Evolutionary conservation across 768 basidiomycete genomes (phyloP), one percentile per base, ranked within the genome.

Genomic region (Hirschioporus abietinus): DNA sequence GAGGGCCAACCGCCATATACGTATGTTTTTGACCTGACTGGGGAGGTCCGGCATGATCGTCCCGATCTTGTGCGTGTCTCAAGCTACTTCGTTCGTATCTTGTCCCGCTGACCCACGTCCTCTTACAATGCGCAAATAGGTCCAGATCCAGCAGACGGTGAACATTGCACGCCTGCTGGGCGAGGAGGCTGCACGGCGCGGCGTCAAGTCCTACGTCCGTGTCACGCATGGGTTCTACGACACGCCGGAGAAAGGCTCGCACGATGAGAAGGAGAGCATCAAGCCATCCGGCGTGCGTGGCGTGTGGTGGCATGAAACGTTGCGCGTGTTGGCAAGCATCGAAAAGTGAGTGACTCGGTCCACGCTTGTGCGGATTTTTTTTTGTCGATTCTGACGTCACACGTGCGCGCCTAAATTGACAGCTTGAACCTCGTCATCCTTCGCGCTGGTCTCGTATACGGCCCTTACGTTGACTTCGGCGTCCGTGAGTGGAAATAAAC

Each of bases 221-320:
- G 77, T 93, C 20, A 88, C 89, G 66, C 88, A 87, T 26, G 90
- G 92, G 27, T 92, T 88, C 74, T 94, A 94, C 74, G 87, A 92
- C 72, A 88, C 87, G 24, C 79, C 86, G 8, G 85, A 84, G 68
- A 93, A 91, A 75, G 83, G 83, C 57, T 68, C 80, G 20, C 83
- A 87, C 68, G 80, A 86, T 64, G 93, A 94, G 79, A 89, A 87
- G 73, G 88, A 91, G 60, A 87, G 89, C 66, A 77, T 88, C 62
- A 90, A 90, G 72, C 92, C 93, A 12, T 76, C 80, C 23, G 88
- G 87, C 60, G 83, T 86, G 7, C 76, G 88, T 67, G 93, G 93
- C 20, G 86, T 80, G 20, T 95, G 93, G 93, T 95, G 92, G 91
- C 93, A 95, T 70, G 93, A 95, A 78, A 86, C 90, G 0, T 78